Conservation (phyloP, 768 basidiomycete species). For the Chiua virens region DNA sequence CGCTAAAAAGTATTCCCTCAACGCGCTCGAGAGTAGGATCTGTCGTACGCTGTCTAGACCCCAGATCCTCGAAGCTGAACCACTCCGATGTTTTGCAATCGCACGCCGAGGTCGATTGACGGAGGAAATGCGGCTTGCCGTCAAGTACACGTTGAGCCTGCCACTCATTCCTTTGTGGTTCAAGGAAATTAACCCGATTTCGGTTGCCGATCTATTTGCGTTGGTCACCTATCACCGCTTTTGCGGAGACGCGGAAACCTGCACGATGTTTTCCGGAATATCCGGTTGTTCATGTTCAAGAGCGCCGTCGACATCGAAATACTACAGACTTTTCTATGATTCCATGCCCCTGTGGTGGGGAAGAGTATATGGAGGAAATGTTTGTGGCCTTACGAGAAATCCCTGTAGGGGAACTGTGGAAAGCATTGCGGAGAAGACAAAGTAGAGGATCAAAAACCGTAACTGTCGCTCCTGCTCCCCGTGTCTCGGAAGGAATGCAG, state of each 20-base stretch:
- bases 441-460: not conserved
- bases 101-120: constrained; percentile 23
- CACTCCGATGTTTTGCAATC: constrained; percentile 33
- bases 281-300: not conserved
- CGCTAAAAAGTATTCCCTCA: constrained; percentile 21
- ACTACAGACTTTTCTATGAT: not conserved
- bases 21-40: constrained; percentile 19
- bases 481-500: constrained; percentile 12
- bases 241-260: constrained; percentile 14
- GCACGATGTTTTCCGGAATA: constrained; percentile 6
- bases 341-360: constrained; percentile 17
- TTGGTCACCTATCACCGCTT: constrained; percentile 22
- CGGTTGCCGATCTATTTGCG: constrained; percentile 24
- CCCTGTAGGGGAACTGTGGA: constrained; percentile 16
- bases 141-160: constrained; percentile 26
- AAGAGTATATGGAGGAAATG: constrained; percentile 8
- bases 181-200: constrained; percentile 30
- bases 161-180: constrained; percentile 23
- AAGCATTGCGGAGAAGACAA: not conserved
- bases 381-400: constrained; percentile 16
- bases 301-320: not conserved
- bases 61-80: constrained; percentile 17
- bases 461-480: not conserved
- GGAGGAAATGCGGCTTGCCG: constrained; percentile 29
- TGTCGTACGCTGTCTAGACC: constrained; percentile 21